These are phyloP conservation scores for Colletotrichum camelliae DNA, from an alignment of 2,329 filamentous ascomycete species.

Conservation along the genomic window DNA sequence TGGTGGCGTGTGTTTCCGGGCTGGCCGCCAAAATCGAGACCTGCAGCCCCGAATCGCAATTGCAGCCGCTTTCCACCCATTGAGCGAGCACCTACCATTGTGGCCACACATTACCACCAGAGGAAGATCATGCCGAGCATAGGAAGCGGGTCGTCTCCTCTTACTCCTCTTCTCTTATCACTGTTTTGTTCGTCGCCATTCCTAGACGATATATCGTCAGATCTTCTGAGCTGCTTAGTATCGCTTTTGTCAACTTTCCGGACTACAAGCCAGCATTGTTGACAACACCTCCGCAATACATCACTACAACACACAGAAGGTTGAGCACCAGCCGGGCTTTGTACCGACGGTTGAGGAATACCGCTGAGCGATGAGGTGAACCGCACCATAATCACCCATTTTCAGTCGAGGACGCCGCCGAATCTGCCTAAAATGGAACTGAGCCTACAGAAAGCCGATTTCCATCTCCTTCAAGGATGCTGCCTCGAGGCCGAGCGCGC, in stretches of 20 bases:
- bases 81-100: background rate
- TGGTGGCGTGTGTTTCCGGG: conserved; percentile 15
- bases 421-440: conserved; percentile 22
- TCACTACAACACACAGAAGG: background rate
- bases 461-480: conserved; percentile 55
- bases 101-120: background rate
- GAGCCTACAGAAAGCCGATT: conserved; percentile 28
- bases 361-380: background rate
- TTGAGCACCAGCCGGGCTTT: background rate
- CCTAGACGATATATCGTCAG: background rate
- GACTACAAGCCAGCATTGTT: background rate
- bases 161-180: background rate
- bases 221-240: background rate
- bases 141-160: background rate
- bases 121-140: background rate
- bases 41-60: conserved; percentile 22
- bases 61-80: conserved; percentile 18
- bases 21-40: conserved; percentile 20
- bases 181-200: background rate
- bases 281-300: background rate
- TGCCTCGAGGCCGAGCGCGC: conserved; percentile 59
- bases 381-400: background rate
- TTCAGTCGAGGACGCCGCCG: background rate
- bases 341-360: background rate
- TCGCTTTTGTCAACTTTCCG: background rate